These are phyloP conservation scores for Aspergillus hortae DNA, from an alignment of 2,329 filamentous ascomycete genomes.

Conservation along the genomic window DNA sequence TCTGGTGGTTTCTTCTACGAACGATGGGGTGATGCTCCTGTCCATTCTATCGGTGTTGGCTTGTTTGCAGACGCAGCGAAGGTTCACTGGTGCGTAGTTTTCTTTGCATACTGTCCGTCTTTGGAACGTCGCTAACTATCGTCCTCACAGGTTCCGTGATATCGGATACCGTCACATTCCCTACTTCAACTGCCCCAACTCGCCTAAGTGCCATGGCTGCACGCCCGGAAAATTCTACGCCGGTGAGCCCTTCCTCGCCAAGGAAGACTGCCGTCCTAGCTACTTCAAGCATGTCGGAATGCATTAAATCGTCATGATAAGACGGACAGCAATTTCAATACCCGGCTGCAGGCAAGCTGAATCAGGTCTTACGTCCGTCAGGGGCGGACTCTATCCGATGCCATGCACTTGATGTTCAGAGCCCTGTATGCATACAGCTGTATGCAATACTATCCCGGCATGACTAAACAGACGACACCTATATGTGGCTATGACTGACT, in stretches of 20 bases:
- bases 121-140: slow-evolving; percentile 1
- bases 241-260: slow-evolving; percentile 77
- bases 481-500: background rate
- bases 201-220: slow-evolving; percentile 86
- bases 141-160: slow-evolving; percentile 81
- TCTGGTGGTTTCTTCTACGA: slow-evolving; percentile 98
- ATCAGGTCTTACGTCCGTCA: background rate
- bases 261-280: slow-evolving; percentile 90
- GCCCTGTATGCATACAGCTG: background rate
- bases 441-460: background rate
- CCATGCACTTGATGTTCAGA: background rate
- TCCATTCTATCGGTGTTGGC: slow-evolving; percentile 89
- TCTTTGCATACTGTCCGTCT: background rate
- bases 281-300: slow-evolving; percentile 96
- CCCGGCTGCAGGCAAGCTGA: background rate
- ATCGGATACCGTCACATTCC: slow-evolving; percentile 98
- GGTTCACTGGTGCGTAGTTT: slow-evolving; percentile 77
- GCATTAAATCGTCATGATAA: slow-evolving; percentile 48
- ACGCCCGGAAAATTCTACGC: slow-evolving; percentile 84
- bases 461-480: background rate
- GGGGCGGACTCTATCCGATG: background rate
- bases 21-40: slow-evolving; percentile 95
- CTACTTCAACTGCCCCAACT: slow-evolving; percentile 98
- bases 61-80: slow-evolving; percentile 87
- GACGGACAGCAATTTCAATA: background rate